These are phyloP conservation scores for Nakazawaea holstii DNA, from an alignment of 805 yeast species.

Conservation along the genomic window DNA sequence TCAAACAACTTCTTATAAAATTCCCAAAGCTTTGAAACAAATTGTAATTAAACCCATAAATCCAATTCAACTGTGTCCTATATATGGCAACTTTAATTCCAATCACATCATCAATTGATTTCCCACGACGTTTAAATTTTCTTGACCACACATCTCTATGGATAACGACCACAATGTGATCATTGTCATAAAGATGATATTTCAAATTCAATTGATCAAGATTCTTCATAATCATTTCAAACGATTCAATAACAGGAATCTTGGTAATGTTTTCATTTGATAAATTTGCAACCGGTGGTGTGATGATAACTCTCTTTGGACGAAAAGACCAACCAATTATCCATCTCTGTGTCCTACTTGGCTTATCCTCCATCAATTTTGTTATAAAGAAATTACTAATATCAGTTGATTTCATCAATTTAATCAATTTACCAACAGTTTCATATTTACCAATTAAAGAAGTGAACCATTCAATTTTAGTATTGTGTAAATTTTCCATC, in stretches of 20 bases:
- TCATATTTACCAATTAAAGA: conserved; percentile 22
- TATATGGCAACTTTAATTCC: conserved; percentile 1
- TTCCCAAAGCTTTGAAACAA: conserved; percentile 25
- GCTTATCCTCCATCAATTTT: conserved; percentile 5
- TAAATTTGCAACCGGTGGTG: background rate
- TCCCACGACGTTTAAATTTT: conserved; percentile 15
- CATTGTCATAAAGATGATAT: background rate
- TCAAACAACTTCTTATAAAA: background rate
- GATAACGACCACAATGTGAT: background rate
- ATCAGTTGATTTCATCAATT: conserved; percentile 2
- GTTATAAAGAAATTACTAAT: conserved; percentile 23
- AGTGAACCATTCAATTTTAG: conserved; percentile 31
- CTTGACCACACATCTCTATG: conserved; percentile 24
- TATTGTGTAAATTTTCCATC: conserved; percentile 20
- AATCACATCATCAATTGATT: background rate
- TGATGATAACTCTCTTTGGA: conserved; percentile 7
- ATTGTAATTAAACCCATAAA: conserved; percentile 17
- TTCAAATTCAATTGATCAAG: conserved; percentile 12
- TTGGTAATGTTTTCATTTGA: background rate
- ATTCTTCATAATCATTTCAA: background rate
- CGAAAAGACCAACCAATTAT: conserved; percentile 30
- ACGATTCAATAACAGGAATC: background rate
- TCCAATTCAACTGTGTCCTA: conserved; percentile 16
- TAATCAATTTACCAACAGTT: conserved; percentile 14
- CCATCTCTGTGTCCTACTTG: conserved; percentile 28